Percentiles rank a stretch among this genome's conserved stretches.
These are phyloP conservation scores for Cordyceps pruinosa DNA, from an alignment of 2,329 filamentous ascomycete genomes.

Conservation along the genomic window DNA sequence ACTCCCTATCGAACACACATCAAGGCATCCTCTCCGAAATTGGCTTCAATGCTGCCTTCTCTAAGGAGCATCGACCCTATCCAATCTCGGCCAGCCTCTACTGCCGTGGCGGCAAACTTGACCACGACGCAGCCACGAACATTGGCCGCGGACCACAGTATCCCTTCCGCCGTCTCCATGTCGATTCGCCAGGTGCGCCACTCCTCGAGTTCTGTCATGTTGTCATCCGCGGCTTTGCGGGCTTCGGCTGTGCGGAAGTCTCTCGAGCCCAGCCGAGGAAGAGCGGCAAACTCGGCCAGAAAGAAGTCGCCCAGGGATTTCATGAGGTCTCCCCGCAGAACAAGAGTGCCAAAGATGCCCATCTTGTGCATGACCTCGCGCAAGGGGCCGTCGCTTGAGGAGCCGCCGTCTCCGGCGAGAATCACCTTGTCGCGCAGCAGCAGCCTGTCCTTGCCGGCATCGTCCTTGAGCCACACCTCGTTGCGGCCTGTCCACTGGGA, in stretches of 20 bases:
- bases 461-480: constrained; percentile 62
- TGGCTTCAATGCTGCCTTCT: constrained; percentile 62
- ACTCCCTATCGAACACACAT: constrained; percentile 65
- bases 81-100: constrained; percentile 78
- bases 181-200: constrained; percentile 51
- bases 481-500: constrained; percentile 74
- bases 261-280: constrained; percentile 76
- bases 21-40: constrained; percentile 75
- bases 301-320: constrained; percentile 64
- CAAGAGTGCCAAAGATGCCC: constrained; percentile 75
- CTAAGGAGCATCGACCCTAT: constrained; percentile 65
- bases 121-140: constrained; percentile 81
- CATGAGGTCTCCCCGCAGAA: constrained; percentile 69
- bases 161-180: constrained; percentile 50
- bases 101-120: constrained; percentile 77
- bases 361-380: constrained; percentile 64
- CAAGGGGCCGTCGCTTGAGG: constrained; percentile 34
- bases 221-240: constrained; percentile 31
- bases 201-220: constrained; percentile 35
- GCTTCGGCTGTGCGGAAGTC: constrained; percentile 60
- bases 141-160: constrained; percentile 77
- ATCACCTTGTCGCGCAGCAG: constrained; percentile 81
- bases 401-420: constrained; percentile 51
- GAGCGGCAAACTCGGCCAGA: constrained; percentile 65
- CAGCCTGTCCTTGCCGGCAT: constrained; percentile 45